phyloP scores from a whole-genome alignment of 2,329 filamentous ascomycete genomes.

The Magnaporthiopsis incrustans region DNA sequence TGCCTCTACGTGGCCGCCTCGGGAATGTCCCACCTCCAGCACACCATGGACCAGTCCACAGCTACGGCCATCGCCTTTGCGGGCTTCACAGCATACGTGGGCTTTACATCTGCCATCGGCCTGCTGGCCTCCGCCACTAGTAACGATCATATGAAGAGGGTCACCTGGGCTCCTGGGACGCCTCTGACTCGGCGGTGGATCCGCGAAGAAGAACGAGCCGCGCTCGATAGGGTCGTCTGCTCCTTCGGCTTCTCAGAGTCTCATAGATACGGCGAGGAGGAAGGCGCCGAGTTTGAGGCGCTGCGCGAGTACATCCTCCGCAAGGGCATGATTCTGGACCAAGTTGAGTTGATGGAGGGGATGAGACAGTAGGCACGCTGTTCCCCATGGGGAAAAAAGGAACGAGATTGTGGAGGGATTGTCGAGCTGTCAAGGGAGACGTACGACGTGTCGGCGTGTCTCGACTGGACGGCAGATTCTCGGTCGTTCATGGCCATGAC shows the following conservation, averaged over 20 bases:
- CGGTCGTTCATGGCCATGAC: too few species aligned
- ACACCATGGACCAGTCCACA: slow-evolving; percentile 65
- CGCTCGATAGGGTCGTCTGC: slow-evolving; percentile 75
- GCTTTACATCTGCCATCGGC: slow-evolving; percentile 73
- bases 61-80: slow-evolving; percentile 74
- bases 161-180: slow-evolving; percentile 81
- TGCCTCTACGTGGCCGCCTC: slow-evolving; percentile 64
- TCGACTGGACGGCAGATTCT: too few species aligned
- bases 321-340: slow-evolving; percentile 84
- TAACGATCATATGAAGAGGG: slow-evolving; percentile 92
- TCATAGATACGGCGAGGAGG: slow-evolving; percentile 78
- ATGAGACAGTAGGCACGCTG: slow-evolving; percentile 43
- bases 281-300: slow-evolving; percentile 81
- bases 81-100: slow-evolving; percentile 75
- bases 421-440: too few species aligned
- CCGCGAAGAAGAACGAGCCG: slow-evolving; percentile 81
- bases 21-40: slow-evolving; percentile 58
- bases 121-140: slow-evolving; percentile 76
- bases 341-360: slow-evolving; percentile 82
- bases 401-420: too few species aligned
- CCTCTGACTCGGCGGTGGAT: slow-evolving; percentile 77
- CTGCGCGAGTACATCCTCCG: slow-evolving; percentile 75
- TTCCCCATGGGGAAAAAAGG: too few species aligned
- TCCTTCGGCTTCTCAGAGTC: slow-evolving; percentile 87
- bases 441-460: too few species aligned